phyloP scores from a whole-genome alignment of 2,329 filamentous ascomycete genomes.

The Nemania abortiva region DNA sequence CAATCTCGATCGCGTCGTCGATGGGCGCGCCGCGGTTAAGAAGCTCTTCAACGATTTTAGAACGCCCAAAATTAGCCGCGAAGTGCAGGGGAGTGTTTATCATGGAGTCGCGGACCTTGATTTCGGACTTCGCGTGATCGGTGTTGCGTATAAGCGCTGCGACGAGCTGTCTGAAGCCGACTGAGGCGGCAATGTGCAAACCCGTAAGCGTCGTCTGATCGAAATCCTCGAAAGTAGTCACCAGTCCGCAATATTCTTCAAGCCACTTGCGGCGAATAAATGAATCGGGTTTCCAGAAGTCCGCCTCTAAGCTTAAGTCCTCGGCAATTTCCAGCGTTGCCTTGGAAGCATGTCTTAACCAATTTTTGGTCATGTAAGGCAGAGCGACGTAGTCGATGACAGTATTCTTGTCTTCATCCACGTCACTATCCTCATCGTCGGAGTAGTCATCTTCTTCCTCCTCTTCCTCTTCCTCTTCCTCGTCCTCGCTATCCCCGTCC shows the following conservation, averaged over 20 bases:
- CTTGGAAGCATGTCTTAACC: constrained; percentile 57
- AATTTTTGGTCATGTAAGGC: constrained; percentile 56
- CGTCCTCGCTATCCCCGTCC: constrained; percentile 34
- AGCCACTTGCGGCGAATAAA: constrained; percentile 55
- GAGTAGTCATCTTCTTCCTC: constrained; percentile 38
- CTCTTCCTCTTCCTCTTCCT: constrained; percentile 33
- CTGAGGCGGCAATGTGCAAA: constrained; percentile 54
- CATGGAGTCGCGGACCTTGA: constrained; percentile 49
- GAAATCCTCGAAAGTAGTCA: constrained; percentile 50
- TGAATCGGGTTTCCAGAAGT: constrained; percentile 56
- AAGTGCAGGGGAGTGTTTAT: constrained; percentile 54
- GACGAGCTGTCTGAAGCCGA: constrained; percentile 57
- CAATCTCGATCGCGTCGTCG: constrained; percentile 52
- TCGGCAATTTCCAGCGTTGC: constrained; percentile 59
- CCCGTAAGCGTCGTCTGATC: constrained; percentile 51
- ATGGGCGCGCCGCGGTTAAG: constrained; percentile 52
- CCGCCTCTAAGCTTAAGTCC: constrained; percentile 53
- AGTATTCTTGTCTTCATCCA: constrained; percentile 42
- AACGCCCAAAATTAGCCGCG: constrained; percentile 50
- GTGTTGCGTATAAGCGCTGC: constrained; percentile 55
- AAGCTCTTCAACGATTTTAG: constrained; percentile 55
- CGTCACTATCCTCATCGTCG: constrained; percentile 38
- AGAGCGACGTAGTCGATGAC: constrained; percentile 43
- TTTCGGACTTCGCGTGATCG: constrained; percentile 50
- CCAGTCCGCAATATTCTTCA: constrained; percentile 51